Base-by-base conservation (phyloP, 768 basidiomycete species). In the Rhodotorula babjevae region DNA sequence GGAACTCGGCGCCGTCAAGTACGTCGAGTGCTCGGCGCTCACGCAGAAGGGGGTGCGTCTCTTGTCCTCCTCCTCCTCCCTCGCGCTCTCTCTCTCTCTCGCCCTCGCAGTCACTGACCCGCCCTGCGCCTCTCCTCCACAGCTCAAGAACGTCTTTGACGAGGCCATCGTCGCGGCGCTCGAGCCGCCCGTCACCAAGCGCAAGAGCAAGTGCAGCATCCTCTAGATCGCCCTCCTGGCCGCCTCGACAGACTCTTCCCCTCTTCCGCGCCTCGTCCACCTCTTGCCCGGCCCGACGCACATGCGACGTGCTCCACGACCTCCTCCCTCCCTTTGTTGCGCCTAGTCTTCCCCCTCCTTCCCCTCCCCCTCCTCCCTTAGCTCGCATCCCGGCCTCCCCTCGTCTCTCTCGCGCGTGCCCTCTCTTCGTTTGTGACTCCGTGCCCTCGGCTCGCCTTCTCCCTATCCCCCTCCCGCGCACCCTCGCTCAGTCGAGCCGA, bases 151-250 rank as follows among this genome's bases (percentile, higher is more conserved):
- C 82, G 96, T 99, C 73, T 99, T 99, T 81, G 96, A 99, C 81
- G 96, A 99, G 90, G 96, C 96, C 65, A 98, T 99, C 79, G 96
- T 98, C 71, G 95, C 95, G 78, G 96, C 95, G 19, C 88, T 98
- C 75, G 95, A 99, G 81, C 96, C 96, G 63, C 96, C 96, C 77
- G 89, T 95, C 75, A 85, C 91, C 81, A 96, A 88, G 84, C 85
- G 85, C 84, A 88, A 86, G 83, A 83, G 79, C 78, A 88, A 86
- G 82, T 97, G 94, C 87, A 85, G 91, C 81, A 86, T 97, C 81
- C 86, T 92, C 81, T 98, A 86, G 88, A 49, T n/a, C 21, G 61
- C 50, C n/a, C 42, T 27, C 59, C 42, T 65, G 15, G n/a, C 42
- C 46, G 6, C 25, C 56, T 11, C n/a, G 36, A n/a, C 55, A 12